Percentiles rank a stretch among this genome's conserved stretches.
Evolutionary conservation across 352 stramenopile species (phyloP).

Genomic region (Phytophthora quininea): DNA sequence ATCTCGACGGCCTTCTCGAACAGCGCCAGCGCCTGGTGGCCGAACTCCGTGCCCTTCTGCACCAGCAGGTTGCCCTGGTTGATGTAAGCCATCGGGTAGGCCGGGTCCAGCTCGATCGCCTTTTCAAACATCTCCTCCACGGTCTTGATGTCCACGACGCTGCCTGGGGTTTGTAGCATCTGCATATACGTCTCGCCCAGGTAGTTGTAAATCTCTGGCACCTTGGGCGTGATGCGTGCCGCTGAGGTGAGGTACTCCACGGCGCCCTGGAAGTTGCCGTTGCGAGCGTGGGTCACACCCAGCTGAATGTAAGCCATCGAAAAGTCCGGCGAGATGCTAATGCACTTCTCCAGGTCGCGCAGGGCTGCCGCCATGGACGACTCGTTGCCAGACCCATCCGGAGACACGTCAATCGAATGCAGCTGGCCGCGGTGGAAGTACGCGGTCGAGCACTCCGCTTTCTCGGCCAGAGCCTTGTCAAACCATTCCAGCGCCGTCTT

Average conservation of each 20-base stretch:
- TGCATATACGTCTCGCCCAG: constrained; percentile 89
- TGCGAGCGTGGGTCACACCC: constrained; percentile 75
- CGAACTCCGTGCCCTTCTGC: constrained; percentile 75
- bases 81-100: constrained; percentile 89
- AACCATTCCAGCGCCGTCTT: constrained; percentile 78
- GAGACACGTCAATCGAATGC: constrained; percentile 73
- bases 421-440: constrained; percentile 86
- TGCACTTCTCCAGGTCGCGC: constrained; percentile 74
- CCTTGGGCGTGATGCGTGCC: constrained; percentile 67
- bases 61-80: constrained; percentile 85
- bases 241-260: constrained; percentile 72
- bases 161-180: constrained; percentile 66
- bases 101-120: constrained; percentile 76
- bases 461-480: constrained; percentile 70
- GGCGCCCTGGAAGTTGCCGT: constrained; percentile 73
- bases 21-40: constrained; percentile 67
- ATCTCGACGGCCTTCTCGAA: constrained; percentile 82
- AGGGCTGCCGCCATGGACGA: constrained; percentile 59
- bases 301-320: constrained; percentile 87
- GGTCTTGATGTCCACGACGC: constrained; percentile 52
- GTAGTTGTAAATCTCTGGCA: constrained; percentile 88
- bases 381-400: constrained; percentile 59
- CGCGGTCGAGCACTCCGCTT: constrained; percentile 71
- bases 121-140: constrained; percentile 85
- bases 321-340: constrained; percentile 74